Evolutionary conservation across 2,329 filamentous ascomycete genomes (phyloP), one percentile per base, ranked within the genome.

Genomic region (Simplicillium aogashimaense): DNA sequence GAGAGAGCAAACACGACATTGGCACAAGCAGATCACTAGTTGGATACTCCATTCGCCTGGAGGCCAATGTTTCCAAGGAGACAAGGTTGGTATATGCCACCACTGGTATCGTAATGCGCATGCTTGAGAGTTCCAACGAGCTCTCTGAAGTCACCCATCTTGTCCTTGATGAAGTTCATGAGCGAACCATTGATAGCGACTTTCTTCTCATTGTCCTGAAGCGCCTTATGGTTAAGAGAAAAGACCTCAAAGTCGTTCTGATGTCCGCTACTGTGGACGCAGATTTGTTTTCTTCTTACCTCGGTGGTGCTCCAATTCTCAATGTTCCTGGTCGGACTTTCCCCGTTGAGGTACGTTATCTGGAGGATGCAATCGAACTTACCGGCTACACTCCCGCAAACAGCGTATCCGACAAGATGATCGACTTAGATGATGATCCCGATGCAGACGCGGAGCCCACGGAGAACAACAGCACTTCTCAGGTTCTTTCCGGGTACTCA

Each of bases 181-280:
- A 98, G 59, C 80, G 90, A 45, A 86, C 87, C 11, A 97, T 98
- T 50, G 92, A 98, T 56, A 95, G 89, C 42, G 92, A 98, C 58
- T 95, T 98, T 57, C 69, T 98, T 29, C 72, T 98, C 13, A 92
- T 98, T 50, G 85, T 97, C 1, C 72, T 98, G 38, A 86, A 86
- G 54, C 84, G 89, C 46, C 68, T 98, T 4, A 74, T 95, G 64
- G 59, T 74, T 25, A 76, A 76, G 48, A 76, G 90, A 40, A 82
- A 81, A 45, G 85, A 94, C 47, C 69, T 98, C 38, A 97, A 94
- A 61, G 83, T 98, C 15, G 74, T 98, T 30, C 73, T 98, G 36
- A 98, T 98, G 92, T 97, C 90, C 49, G 92, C 92, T 10, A 98
- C 92, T 1, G 87, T 98, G 7, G 87, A 98, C 58, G 87, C 92